A percentile compares a stretch with the other conserved stretches of the same genome.
Evolutionary conservation across 345 rosid species (phyloP).

Genomic region (Eucalyptus regnans): DNA sequence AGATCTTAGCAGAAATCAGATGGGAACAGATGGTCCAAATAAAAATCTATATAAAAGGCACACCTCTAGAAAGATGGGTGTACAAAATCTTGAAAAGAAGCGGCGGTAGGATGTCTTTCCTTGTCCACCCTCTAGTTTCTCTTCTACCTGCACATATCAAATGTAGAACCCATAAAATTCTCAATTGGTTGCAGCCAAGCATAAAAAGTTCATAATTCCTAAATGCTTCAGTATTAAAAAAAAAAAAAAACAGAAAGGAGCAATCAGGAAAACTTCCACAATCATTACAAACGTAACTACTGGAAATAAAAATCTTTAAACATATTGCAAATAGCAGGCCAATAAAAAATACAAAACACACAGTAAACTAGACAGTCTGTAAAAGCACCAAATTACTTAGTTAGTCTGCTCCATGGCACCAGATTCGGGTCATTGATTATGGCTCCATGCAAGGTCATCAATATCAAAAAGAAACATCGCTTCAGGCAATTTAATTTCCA

Average conservation of each 20-base stretch:
- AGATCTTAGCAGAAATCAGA: neutral
- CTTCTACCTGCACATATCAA: slow-evolving; percentile 64
- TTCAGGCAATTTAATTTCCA: neutral
- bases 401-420: neutral
- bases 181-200: neutral
- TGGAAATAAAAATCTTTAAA: neutral
- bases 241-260: neutral
- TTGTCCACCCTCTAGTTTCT: slow-evolving; percentile 88
- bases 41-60: neutral
- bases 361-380: neutral
- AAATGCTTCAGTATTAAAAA: neutral
- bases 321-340: neutral
- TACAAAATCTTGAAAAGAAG: slow-evolving; percentile 84
- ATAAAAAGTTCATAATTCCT: neutral
- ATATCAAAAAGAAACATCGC: neutral
- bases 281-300: neutral
- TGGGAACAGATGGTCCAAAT: neutral
- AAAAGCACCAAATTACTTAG: neutral
- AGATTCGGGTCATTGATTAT: neutral
- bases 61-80: slow-evolving; percentile 98
- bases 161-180: neutral
- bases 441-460: neutral
- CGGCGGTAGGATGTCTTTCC: slow-evolving; percentile 78
- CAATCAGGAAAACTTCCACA: neutral
- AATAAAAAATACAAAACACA: neutral